Evolutionary conservation across 257 asterid species (phyloP), one percentile per base, ranked within the genome.

Genomic region (Solanum sparsipilum): DNA sequence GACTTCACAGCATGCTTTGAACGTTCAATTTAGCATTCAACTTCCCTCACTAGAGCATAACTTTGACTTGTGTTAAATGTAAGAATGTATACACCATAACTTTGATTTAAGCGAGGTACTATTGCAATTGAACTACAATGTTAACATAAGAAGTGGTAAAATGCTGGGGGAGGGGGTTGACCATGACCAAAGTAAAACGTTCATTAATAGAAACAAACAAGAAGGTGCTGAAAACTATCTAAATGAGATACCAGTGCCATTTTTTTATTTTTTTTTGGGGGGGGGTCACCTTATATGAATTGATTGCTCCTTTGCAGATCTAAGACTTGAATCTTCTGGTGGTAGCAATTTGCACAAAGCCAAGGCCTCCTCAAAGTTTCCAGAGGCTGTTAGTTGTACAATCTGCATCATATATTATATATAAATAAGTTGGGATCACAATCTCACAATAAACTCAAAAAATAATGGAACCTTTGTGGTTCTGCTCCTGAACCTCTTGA

Each of bases 301-400:
- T 81, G 99, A 97, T 92, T 97, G 99, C 92, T 97, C 99, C 94
- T 94, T 97, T 86, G 99, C 95, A 89, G 96, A 94, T 92, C 98
- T 96, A 70, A 95, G 99, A 90, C 93, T 94, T 84, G 99, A 97
- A 89, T 97, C 99, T 91, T 97, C 99, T 39, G 96, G 97, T 32
- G 99, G 99, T 88, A 97, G 99, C 91, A 97, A 91, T 92, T 95
- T 96, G 90, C 99, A 97, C 91, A 97, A 92, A 92, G 98, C 95
- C 93, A 97, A 91, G 32, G 99, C 99, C 92, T 97, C 99, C 95
- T 96, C 99, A 92, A 97, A 97, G 92, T 97, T 91, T 38, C 99
- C 98, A 65, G 98, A 97, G 89, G 99, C 99, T 89, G 99, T 97
- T 89, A 97, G 93, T 91, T 97, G 99, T 84, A 97, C 98, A 89